A percentile compares a stretch with the other conserved stretches of the same genome.
These are phyloP conservation scores for Yamadazyma endophytica DNA, from an alignment of 805 yeast genomes.

Conservation along the genomic window DNA sequence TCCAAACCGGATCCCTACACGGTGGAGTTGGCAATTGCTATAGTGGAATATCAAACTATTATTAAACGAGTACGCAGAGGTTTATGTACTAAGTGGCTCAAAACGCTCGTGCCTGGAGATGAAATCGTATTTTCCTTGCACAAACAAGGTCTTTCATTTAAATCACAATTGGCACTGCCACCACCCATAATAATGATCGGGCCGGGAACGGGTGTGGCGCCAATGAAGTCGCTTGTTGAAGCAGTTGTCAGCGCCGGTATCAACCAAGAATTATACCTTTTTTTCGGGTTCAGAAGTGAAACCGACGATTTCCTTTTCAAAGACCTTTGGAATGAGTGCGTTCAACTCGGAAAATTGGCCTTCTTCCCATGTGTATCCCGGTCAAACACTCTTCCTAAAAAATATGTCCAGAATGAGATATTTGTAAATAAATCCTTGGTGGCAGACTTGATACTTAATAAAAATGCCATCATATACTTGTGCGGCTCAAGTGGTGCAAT, in stretches of 20 bases:
- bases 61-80: conserved; percentile 75
- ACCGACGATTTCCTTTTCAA: conserved; percentile 68
- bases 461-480: conserved; percentile 63
- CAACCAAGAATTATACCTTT: conserved; percentile 43
- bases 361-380: conserved; percentile 45
- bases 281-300: conserved; percentile 70
- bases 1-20: conserved; percentile 41
- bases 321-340: conserved; percentile 45
- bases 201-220: conserved; percentile 98
- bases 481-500: conserved; percentile 94
- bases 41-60: conserved; percentile 83
- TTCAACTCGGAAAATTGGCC: conserved; percentile 24
- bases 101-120: conserved; percentile 45
- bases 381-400: conserved; percentile 34
- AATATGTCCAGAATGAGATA: conserved; percentile 76
- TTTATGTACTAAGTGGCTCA: conserved; percentile 75
- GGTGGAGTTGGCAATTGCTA: conserved; percentile 72
- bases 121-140: conserved; percentile 49
- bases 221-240: conserved; percentile 70
- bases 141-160: conserved; percentile 39
- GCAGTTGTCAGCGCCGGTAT: conserved; percentile 16
- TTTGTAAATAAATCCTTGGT: conserved; percentile 48
- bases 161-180: conserved; percentile 8
- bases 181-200: conserved; percentile 66
- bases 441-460: conserved; percentile 47